These are phyloP conservation scores for Lodderomyces parapsilosis DNA, from an alignment of 1,139 yeast genomes.

Conservation along the genomic window DNA sequence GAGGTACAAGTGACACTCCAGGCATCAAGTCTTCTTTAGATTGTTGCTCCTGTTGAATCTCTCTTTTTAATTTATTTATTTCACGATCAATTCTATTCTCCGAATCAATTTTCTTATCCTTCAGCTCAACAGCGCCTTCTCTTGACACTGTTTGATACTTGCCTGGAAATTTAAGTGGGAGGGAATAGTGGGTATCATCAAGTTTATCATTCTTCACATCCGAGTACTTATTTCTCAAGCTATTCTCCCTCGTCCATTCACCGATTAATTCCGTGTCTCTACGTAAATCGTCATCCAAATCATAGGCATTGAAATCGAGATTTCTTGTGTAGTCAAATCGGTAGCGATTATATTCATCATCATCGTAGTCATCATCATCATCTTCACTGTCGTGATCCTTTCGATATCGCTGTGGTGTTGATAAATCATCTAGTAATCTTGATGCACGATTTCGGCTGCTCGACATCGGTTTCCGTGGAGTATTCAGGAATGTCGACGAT, in stretches of 20 bases:
- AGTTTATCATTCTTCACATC: neutral
- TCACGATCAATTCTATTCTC: neutral
- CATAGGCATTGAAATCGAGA: conserved; percentile 19
- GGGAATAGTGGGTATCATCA: conserved; percentile 6
- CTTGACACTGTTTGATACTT: conserved; percentile 14
- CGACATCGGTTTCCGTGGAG: neutral
- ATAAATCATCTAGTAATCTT: conserved; percentile 1
- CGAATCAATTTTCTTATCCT: neutral
- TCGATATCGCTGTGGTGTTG: neutral
- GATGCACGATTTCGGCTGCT: neutral
- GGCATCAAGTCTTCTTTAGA: neutral
- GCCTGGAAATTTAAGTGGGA: conserved; percentile 24
- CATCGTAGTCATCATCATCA: neutral
- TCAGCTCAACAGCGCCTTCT: neutral
- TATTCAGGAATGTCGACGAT: neutral
- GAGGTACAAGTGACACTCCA: neutral
- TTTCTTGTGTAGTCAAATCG: neutral
- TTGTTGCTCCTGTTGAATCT: neutral
- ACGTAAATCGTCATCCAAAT: conserved; percentile 18
- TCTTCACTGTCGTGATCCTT: neutral
- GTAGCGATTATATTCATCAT: neutral
- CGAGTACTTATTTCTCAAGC: neutral
- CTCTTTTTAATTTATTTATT: neutral
- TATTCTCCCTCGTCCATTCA: conserved; percentile 9
- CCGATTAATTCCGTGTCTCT: conserved; percentile 13